Percentiles rank a stretch among this genome's conserved stretches.
These are phyloP conservation scores for Blastomyces parvus DNA, from an alignment of 2,329 filamentous ascomycete species.

Conservation along the genomic window DNA sequence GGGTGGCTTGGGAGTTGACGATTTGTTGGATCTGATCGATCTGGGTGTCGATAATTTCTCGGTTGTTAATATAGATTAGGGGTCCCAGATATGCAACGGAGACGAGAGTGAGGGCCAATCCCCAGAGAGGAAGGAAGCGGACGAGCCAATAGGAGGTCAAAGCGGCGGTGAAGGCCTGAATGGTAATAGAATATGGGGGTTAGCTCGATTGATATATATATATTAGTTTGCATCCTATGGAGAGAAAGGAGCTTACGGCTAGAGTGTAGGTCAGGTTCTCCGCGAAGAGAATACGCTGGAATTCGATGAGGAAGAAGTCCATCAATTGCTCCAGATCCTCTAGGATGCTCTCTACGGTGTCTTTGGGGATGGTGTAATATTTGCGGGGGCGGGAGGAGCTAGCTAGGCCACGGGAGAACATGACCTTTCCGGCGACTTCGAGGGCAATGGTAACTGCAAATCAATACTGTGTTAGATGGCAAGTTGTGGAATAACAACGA, in stretches of 20 bases:
- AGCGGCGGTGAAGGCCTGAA: constrained; percentile 49
- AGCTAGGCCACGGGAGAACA: constrained; percentile 50
- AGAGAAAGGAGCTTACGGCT: constrained; percentile 40
- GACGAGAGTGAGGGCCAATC: constrained; percentile 49
- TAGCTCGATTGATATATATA: background rate
- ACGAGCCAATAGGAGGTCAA: constrained; percentile 55
- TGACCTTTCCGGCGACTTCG: constrained; percentile 48
- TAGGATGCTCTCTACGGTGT: constrained; percentile 51
- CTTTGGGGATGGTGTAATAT: constrained; percentile 58
- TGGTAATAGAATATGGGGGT: background rate
- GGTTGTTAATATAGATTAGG: constrained; percentile 56
- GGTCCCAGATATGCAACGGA: constrained; percentile 50
- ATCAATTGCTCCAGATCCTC: constrained; percentile 56
- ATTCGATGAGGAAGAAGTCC: constrained; percentile 61
- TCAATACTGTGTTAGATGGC: constrained; percentile 10
- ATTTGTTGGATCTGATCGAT: constrained; percentile 46
- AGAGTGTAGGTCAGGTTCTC: constrained; percentile 55
- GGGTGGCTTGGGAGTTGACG: constrained; percentile 49
- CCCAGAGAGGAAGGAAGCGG: constrained; percentile 58
- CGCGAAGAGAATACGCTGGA: constrained; percentile 56
- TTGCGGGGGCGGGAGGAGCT: constrained; percentile 53
- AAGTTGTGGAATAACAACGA: background rate
- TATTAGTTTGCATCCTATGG: background rate
- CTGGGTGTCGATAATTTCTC: constrained; percentile 53
- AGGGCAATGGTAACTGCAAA: constrained; percentile 45